Conservation (phyloP, 1,139 yeast genomes). For the Hemisphaericaspora xylanilytica region DNA sequence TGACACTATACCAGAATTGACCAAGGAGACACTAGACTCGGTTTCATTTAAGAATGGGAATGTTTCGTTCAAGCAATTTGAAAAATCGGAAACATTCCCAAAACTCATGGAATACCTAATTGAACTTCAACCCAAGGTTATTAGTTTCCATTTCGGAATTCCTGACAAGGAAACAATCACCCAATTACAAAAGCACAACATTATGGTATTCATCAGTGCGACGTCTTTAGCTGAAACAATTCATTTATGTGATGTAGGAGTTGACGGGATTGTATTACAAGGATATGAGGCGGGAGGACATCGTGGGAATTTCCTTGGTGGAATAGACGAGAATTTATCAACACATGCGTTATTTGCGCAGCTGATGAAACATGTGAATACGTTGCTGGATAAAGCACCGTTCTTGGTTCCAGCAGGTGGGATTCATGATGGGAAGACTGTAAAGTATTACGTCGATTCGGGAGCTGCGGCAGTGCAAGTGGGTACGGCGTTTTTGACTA, state of each 20-base stretch:
- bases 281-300: conserved; percentile 60
- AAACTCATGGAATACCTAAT: conserved; percentile 13
- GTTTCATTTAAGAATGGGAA: conserved; percentile 24
- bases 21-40: conserved; percentile 13
- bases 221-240: conserved; percentile 42
- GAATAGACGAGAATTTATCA: conserved; percentile 33
- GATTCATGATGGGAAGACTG: conserved; percentile 27
- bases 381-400: conserved; percentile 14
- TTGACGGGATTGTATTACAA: conserved; percentile 46
- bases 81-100: conserved; percentile 12
- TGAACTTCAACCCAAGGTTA: conserved; percentile 29
- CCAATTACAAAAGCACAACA: conserved; percentile 43
- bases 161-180: conserved; percentile 39
- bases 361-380: conserved; percentile 16
- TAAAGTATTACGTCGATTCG: conserved; percentile 22
- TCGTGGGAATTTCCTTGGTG: conserved; percentile 41
- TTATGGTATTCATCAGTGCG: conserved; percentile 49
- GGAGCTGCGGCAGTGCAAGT: conserved; percentile 50
- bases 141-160: conserved; percentile 52
- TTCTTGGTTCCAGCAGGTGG: conserved; percentile 50
- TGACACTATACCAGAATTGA: conserved; percentile 7
- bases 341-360: conserved; percentile 31
- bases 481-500: conserved; percentile 45
- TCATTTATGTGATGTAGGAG: conserved; percentile 20
- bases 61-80: conserved; percentile 37